Evolutionary conservation across 2,329 filamentous ascomycete species (phyloP), one percentile per base, ranked within the genome.

Genomic region (Plectosphaerella plurivora): DNA sequence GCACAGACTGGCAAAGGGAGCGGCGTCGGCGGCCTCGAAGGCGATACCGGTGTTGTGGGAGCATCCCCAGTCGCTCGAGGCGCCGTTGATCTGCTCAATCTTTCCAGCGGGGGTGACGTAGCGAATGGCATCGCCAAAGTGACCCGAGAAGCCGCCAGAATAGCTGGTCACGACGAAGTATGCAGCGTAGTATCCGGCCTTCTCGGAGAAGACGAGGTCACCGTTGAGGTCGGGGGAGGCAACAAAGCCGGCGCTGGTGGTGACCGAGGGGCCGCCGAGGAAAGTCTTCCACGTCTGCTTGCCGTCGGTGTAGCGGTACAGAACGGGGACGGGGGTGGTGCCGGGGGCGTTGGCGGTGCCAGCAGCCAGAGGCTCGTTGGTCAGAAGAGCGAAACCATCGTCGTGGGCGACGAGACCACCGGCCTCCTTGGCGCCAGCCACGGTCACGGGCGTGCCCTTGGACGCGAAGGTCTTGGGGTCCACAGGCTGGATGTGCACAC

Each of bases 11-110:
- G 81, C 79, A 55, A 81, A 85, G 4, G 82, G 82, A 16, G 76
- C 69, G 14, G 71, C 75, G 48, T 83, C 80, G 18, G 82, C 80
- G 16, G 76, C 79, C 62, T 84, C 82, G 51, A 86, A 77, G 6
- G 80, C 81, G 51, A 86, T 85, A 52, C 82, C 82, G 1, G 81
- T 84, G 68, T 86, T 86, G 72, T 85, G 81, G 6, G 76, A 81
- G 70, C 82, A 86, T 16, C 82, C 82, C 74, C 81, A 85, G 14
- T 73, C 70, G 52, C 75, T 81, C 44, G 75, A 75, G 3, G 81
- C 79, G 1, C 79, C 80, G 2, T 63, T 47, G 54, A 83, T 82
- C 11, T 65, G 69, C 57, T 78, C 66, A 4, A 84, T 64, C 8
- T 69, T 73, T 12, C 82, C 82, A 16, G 70, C 67, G 36, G 82